Percentiles rank a stretch among this genome's conserved stretches.
phyloP scores from a whole-genome alignment of 768 basidiomycete species.

The Hortiboletus campestris region DNA sequence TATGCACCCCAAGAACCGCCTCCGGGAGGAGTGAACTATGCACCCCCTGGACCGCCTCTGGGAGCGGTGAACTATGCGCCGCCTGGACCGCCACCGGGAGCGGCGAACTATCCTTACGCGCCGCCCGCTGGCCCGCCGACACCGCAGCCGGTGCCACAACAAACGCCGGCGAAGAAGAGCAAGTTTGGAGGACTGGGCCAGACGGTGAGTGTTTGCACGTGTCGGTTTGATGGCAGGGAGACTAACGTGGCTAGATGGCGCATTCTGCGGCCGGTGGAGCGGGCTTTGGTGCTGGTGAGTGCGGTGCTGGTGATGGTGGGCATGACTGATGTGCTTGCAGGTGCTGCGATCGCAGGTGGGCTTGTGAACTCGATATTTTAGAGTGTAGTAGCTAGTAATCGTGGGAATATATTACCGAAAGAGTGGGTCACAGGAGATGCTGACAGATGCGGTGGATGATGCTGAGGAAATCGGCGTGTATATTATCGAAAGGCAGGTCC shows the following conservation, averaged over 20 bases:
- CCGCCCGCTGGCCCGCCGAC: conserved; percentile 37
- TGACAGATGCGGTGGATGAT: conserved; percentile 30
- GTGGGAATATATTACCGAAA: conserved; percentile 26
- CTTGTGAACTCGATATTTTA: conserved; percentile 51
- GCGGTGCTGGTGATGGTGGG: rapidly evolving
- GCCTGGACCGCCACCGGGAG: conserved; percentile 13
- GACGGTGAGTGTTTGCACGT: conserved; percentile 27
- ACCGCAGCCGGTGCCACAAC: conserved; percentile 35
- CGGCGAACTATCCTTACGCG: conserved; percentile 12
- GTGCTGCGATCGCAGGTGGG: conserved; percentile 44
- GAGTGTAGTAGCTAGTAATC: conserved; percentile 11
- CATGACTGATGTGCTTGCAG: conserved; percentile 23
- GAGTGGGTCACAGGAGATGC: conserved; percentile 22
- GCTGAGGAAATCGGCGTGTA: conserved; percentile 27
- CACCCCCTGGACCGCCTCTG: neutral
- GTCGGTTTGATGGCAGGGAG: neutral
- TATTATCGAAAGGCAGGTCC: conserved; percentile 27
- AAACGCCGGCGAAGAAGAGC: conserved; percentile 32
- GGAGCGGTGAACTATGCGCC: conserved; percentile 16
- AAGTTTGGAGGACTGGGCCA: conserved; percentile 41
- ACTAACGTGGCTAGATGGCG: conserved; percentile 25
- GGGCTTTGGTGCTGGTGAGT: conserved; percentile 48
- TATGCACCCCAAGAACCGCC: conserved; percentile 13
- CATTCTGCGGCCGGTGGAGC: conserved; percentile 39
- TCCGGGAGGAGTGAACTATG: conserved; percentile 9